phyloP scores from a whole-genome alignment of 345 rosid species.

The Anacardium occidentale region DNA sequence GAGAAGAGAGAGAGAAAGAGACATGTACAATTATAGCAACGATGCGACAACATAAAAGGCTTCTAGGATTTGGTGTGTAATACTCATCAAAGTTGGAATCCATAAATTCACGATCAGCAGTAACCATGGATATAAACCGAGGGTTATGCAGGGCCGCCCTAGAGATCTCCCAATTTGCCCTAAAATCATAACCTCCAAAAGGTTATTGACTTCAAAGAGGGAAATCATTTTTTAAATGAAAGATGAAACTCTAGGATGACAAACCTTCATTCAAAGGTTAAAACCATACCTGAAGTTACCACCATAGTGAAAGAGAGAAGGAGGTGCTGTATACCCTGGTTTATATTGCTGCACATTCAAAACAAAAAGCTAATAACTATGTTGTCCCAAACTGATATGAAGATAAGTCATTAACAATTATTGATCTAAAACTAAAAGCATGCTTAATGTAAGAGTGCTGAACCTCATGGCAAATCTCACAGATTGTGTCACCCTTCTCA shows the following conservation, averaged over 20 bases:
- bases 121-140: slow-evolving; percentile 46
- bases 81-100: slow-evolving; percentile 49
- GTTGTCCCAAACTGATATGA: not conserved
- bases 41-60: slow-evolving; percentile 66
- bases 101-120: slow-evolving; percentile 34
- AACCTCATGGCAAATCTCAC: slow-evolving; percentile 89
- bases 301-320: slow-evolving; percentile 52
- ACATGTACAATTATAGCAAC: slow-evolving; percentile 59
- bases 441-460: slow-evolving; percentile 1
- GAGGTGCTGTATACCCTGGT: slow-evolving; percentile 62
- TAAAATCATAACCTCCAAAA: slow-evolving; percentile 12
- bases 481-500: slow-evolving; percentile 73
- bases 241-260: not conserved
- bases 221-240: not conserved
- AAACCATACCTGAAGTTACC: slow-evolving; percentile 56
- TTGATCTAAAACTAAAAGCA: slow-evolving; percentile 13
- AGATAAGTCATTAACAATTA: not conserved
- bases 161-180: slow-evolving; percentile 68
- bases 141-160: slow-evolving; percentile 48
- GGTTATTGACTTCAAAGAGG: not conserved
- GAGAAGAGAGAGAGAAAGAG: slow-evolving; percentile 27
- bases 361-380: not conserved
- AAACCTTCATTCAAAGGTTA: not conserved
- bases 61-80: slow-evolving; percentile 45
- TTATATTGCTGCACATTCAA: slow-evolving; percentile 55